Evolutionary conservation across 1,139 yeast genomes (phyloP), one percentile per base, ranked within the genome.

Genomic region (Protomyces pachydermus): DNA sequence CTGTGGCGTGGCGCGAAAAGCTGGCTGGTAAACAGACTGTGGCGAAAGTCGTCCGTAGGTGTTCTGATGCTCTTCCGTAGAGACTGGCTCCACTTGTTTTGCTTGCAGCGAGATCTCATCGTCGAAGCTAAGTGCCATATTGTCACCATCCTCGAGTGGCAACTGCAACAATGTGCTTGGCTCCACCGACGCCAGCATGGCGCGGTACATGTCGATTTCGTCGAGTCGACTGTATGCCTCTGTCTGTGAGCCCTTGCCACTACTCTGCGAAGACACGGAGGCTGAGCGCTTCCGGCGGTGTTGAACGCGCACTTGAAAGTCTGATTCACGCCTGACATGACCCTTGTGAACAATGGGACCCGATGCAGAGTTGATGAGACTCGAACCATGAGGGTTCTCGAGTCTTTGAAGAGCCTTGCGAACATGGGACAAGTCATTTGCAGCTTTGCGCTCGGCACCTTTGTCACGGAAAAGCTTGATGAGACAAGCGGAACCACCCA

Each of bases 381-480:
- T 10, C 12, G 20, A 10, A 6, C 25, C 12, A 18, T n/a, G 23
- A 1, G 48, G 48, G 18, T 42, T 28, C 9, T 42, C 48, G 1
- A 42, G 48, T 16, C 48, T 18, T 18, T 42, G 48, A 18, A 42
- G 25, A n/a, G 48, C 54, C 18, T 50, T 50, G 20, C 37, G 37
- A 10, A 50, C 25, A 32, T 53, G 56, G 12, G 32, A 25, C 28
- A 34, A n/a, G 37, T 53, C 56, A 14, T 53, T 53, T 14, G 45
- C 28, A 16, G 37, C 32, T 35, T 53, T 53, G 3, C 56, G 45
- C 46, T 53, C 56, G 20, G 56, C 56, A n/a, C 56, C 56, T 23
- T 53, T 53, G 46, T 53, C 56, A 14, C 56, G 56, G 20, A 53
- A 53, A 25, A 53, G 45, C 56, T 53, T 35, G 46, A 53, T 35